phyloP scores from a whole-genome alignment of 2,329 filamentous ascomycete species.

The Aspergillus sp. region DNA sequence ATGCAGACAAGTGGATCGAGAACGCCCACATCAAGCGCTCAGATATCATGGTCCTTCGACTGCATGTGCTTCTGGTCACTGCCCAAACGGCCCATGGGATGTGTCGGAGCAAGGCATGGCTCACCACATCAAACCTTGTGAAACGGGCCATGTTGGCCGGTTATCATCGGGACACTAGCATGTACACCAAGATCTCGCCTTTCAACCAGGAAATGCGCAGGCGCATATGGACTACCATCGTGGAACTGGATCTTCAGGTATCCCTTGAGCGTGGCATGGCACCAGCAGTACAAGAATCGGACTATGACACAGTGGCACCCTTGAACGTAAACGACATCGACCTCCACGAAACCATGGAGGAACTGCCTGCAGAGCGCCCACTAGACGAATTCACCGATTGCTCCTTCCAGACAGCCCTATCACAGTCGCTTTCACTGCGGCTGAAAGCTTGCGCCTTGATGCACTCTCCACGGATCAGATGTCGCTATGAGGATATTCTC shows the following conservation, averaged over 20 bases:
- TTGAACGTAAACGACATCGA: constrained; percentile 54
- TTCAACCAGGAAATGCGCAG: constrained; percentile 51
- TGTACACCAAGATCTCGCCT: constrained; percentile 33
- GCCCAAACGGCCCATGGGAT: constrained; percentile 53
- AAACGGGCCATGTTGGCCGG: constrained; percentile 55
- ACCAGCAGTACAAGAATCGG: constrained; percentile 42
- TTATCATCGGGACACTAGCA: constrained; percentile 47
- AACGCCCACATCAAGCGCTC: constrained; percentile 65
- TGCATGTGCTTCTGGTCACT: constrained; percentile 52
- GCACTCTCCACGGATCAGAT: constrained; percentile 38
- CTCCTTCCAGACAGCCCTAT: constrained; percentile 34
- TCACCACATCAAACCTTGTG: constrained; percentile 51
- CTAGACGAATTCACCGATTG: constrained; percentile 38
- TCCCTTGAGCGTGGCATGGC: constrained; percentile 57
- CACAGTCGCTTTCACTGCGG: constrained; percentile 31
- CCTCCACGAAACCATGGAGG: constrained; percentile 37
- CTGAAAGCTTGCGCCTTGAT: constrained; percentile 35
- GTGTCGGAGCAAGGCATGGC: constrained; percentile 56
- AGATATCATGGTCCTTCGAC: constrained; percentile 50
- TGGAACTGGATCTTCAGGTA: constrained; percentile 58
- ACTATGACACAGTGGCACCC: constrained; percentile 52
- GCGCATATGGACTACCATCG: constrained; percentile 58
- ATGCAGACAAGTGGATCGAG: constrained; percentile 86
- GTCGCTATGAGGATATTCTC: constrained; percentile 42
- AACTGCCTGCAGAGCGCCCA: constrained; percentile 30